Base-by-base conservation (phyloP, 805 yeast species). In the Clavispora asparagi region DNA sequence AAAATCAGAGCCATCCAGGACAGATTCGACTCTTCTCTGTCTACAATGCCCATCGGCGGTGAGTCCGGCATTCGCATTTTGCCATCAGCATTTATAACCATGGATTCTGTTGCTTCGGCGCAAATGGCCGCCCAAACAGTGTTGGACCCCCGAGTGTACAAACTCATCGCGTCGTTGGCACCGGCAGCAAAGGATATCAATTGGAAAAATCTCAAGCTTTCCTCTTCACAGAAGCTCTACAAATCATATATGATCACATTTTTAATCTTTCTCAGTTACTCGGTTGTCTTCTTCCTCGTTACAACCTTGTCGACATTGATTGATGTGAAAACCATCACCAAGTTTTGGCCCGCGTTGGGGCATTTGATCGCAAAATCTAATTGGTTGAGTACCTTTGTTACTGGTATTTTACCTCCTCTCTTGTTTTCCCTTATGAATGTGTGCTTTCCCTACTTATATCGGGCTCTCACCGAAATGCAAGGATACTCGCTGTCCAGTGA, bases 371-470 rank as follows among this genome's bases (percentile, higher is more conserved):
- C 76, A 35, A 65, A 72, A 41, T 79, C 81, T 28, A 73, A 76
- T 40, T 71, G 77, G 72, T 57, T 76, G 26, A 71, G 81, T 25
- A 76, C 82, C 0, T 63, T 79, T 42, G 82, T 81, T 19, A 79
- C 84, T 5, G 85, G 85, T 65, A 70, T 81, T 45, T 65, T 81
- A 56, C 85, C 85, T 12, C 82, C 85, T 11, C 71, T 79, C 46
- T 73, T 81, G 45, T 81, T 79, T 62, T 73, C 83, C 4, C 53
- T 78, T 45, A 69, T 81, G 56, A 80, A 79, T 56, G 66, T 77
- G 27, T 62, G 65, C 38, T 60, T 81, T 33, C 85, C 85, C 2
- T 81, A 79, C 58, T 74, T 78, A 43, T 80, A 79, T 53, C 67
- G 76, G 16, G 77, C 65, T 49, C 66, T 81, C 30, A 70, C 82